Evolutionary conservation across 805 yeast genomes (phyloP).

Genomic region (Saccharomycopsis oosterbeekiorum): DNA sequence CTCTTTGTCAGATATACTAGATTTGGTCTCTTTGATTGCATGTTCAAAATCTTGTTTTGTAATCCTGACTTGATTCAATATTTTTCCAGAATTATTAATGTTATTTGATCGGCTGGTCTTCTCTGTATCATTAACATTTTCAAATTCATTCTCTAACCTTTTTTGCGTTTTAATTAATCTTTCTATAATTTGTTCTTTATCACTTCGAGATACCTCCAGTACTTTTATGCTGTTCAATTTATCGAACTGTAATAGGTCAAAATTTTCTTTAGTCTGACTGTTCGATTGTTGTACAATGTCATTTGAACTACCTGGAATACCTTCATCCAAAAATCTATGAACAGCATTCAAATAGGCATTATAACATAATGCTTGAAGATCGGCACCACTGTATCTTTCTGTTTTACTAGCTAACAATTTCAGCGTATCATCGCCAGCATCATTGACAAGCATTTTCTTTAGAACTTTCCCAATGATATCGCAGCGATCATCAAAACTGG

Average conservation of each 20-base stretch:
- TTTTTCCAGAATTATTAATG: background rate
- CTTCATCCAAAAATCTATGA: constrained; percentile 50
- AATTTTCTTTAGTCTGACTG: constrained; percentile 18
- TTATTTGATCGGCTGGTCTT: constrained; percentile 10
- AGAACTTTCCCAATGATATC: constrained; percentile 59
- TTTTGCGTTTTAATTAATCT: constrained; percentile 22
- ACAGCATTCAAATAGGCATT: constrained; percentile 86
- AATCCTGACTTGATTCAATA: constrained; percentile 29
- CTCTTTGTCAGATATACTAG: constrained; percentile 79
- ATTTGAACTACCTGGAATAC: constrained; percentile 27
- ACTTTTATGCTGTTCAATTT: constrained; percentile 19
- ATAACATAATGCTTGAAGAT: constrained; percentile 82
- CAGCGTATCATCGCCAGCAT: constrained; percentile 38
- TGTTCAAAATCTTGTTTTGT: constrained; percentile 43
- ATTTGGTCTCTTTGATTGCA: constrained; percentile 69
- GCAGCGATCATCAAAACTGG: constrained; percentile 54
- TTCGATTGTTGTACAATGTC: constrained; percentile 16
- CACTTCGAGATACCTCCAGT: constrained; percentile 34
- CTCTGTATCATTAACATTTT: background rate
- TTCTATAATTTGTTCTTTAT: constrained; percentile 34
- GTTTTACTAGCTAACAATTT: constrained; percentile 46
- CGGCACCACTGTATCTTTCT: constrained; percentile 88
- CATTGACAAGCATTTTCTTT: constrained; percentile 47
- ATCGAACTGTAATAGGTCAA: constrained; percentile 33
- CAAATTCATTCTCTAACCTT: background rate